Conservation (phyloP, 345 rosid species). For the Crucihimalaya himalaica region DNA sequence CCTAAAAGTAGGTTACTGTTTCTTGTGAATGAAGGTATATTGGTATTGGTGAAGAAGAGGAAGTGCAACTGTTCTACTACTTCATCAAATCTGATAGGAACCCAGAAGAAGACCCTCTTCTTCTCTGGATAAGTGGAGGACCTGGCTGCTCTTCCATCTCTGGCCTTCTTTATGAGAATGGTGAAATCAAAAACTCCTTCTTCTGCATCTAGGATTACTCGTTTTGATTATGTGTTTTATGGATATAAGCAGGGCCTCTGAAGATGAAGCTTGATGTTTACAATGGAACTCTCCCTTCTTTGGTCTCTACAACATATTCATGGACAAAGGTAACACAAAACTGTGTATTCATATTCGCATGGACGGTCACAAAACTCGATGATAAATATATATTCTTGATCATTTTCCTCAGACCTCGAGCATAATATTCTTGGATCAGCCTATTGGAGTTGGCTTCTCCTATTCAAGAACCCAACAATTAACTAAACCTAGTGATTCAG, state of each 20-base stretch:
- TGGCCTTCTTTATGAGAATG: conserved; percentile 27
- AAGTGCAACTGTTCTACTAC: conserved; percentile 55
- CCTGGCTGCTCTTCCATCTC: conserved; percentile 60
- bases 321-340: conserved; percentile 60
- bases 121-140: conserved; percentile 71
- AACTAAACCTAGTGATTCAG: conserved; percentile 47
- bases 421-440: conserved; percentile 64
- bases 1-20: not conserved
- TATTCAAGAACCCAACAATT: conserved; percentile 44
- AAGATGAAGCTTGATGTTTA: conserved; percentile 50
- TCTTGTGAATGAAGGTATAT: conserved; percentile 44
- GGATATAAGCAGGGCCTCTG: conserved; percentile 50
- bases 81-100: conserved; percentile 56
- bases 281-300: conserved; percentile 62
- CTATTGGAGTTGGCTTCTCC: conserved; percentile 73
- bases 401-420: conserved; percentile 57
- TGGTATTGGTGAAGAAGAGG: conserved; percentile 51
- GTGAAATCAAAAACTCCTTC: not conserved
- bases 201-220: conserved; percentile 46
- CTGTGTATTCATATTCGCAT: conserved; percentile 45
- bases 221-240: not conserved
- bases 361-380: not conserved
- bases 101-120: conserved; percentile 48
- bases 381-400: conserved; percentile 48
- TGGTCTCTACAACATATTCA: conserved; percentile 54